Conservation (phyloP, 2,329 filamentous ascomycete genomes). For the Lojkania enalia region DNA sequence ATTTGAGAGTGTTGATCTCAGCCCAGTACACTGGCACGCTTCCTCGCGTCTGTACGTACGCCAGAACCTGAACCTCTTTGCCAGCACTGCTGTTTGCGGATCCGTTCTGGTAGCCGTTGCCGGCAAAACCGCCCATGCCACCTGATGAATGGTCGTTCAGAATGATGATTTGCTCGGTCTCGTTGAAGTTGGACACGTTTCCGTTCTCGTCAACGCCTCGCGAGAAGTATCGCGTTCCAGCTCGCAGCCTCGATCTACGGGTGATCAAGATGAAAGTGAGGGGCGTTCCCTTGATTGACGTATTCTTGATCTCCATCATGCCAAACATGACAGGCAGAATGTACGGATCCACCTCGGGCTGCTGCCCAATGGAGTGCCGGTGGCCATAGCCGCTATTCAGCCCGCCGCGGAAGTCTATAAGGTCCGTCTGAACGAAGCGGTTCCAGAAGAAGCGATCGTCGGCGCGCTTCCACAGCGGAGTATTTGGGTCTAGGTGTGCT, state of each 20-base stretch:
- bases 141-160: constrained; percentile 77
- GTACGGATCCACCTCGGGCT: constrained; percentile 81
- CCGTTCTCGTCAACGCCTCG: constrained; percentile 91
- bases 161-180: constrained; percentile 91
- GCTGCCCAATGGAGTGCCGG: constrained; percentile 67
- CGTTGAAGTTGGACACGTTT: constrained; percentile 98
- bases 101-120: constrained; percentile 74
- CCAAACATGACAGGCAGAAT: constrained; percentile 96
- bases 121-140: constrained; percentile 78
- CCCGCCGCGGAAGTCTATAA: constrained; percentile 83
- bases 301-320: constrained; percentile 88
- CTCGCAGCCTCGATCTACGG: constrained; percentile 82
- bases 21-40: constrained; percentile 97
- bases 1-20: constrained; percentile 90
- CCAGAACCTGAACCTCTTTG: constrained; percentile 83
- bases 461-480: constrained; percentile 85
- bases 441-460: constrained; percentile 99
- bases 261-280: constrained; percentile 88
- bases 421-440: constrained; percentile 83
- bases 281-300: constrained; percentile 79
- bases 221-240: constrained; percentile 92
- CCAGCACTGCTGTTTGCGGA: constrained; percentile 58
- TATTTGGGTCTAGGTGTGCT: constrained; percentile 69
- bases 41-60: constrained; percentile 94
- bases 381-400: constrained; percentile 54